Evolutionary conservation across 2,329 filamentous ascomycete species (phyloP), one percentile per base, ranked within the genome.

Genomic region (Metarhizium anisopliae): DNA sequence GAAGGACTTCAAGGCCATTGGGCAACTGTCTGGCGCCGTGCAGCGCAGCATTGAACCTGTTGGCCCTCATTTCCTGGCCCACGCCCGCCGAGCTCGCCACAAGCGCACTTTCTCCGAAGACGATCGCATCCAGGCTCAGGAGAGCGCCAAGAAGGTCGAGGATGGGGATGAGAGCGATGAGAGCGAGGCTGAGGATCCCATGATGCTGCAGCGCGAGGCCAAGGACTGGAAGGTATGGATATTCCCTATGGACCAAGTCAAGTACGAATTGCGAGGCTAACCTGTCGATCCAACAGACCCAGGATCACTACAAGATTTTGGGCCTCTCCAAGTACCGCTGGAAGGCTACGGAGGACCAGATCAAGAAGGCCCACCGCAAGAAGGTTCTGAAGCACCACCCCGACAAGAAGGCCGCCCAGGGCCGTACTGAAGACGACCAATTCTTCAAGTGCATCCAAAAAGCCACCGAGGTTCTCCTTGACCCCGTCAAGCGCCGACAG

Each of bases 361-460:
- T 99, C 81, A 97, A 96, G 82, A 89, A 90, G 66, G 94, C 95
- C 63, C 93, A 99, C 79, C 90, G 94, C 78, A 96, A 95, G 85
- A 99, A 99, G 87, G 94, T 99, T 62, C 87, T 99, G 63, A 93
- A 91, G 77, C 94, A 99, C 74, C 94, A 99, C 75, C 94, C 94
- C 59, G 94, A 99, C 74, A 99, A 99, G 86, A 95, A 95, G 79
- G 94, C 95, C 16, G 94, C 94, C 32, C 83, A 86, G 51, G 94
- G 94, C 59, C 82, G 84, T 66, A 82, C 84, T 64, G 92, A 97
- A 67, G 93, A 96, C 74, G 94, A 99, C 74, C 90, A 89, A 72
- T 99, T 99, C 81, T 99, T 99, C 87, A 99, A 99, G 83, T 99
- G 95, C 75, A 99, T 99, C 73, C 95, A 99, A 73, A 96, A 96